Conservation (phyloP, 257 asterid genomes). For the Eucommia ulmoides region DNA sequence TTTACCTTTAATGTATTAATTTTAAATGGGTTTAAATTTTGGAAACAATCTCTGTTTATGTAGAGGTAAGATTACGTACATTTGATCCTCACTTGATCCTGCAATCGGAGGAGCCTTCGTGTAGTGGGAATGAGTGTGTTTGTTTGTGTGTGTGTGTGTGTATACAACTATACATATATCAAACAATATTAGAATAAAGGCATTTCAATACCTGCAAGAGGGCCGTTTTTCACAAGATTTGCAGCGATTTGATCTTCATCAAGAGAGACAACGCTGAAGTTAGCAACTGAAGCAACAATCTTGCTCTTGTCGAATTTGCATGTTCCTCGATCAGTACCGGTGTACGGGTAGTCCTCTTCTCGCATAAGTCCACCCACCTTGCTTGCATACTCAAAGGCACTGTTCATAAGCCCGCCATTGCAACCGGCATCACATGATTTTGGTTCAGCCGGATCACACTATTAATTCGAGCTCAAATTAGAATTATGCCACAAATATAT, state of each 20-base stretch:
- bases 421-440: conserved; percentile 75
- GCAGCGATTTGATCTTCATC: conserved; percentile 89
- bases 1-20: no score
- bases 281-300: conserved; percentile 56
- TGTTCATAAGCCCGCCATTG: conserved; percentile 81
- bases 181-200: no score
- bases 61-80: no score
- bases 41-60: no score
- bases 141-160: no score
- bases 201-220: conserved; percentile 97
- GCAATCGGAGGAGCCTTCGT: no score
- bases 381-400: conserved; percentile 69
- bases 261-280: conserved; percentile 61
- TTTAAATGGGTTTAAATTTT: no score
- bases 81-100: no score
- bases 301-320: conserved; percentile 56
- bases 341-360: conserved; percentile 77
- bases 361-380: conserved; percentile 65
- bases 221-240: conserved; percentile 68
- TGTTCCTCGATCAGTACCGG: conserved; percentile 40
- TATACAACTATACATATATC: no score
- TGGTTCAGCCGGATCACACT: conserved; percentile 74
- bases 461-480: conserved; percentile 11
- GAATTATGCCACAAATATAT: neutral
- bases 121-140: no score